Conservation (phyloP, 2,329 filamentous ascomycete species). For the Phialophora expanda region DNA sequence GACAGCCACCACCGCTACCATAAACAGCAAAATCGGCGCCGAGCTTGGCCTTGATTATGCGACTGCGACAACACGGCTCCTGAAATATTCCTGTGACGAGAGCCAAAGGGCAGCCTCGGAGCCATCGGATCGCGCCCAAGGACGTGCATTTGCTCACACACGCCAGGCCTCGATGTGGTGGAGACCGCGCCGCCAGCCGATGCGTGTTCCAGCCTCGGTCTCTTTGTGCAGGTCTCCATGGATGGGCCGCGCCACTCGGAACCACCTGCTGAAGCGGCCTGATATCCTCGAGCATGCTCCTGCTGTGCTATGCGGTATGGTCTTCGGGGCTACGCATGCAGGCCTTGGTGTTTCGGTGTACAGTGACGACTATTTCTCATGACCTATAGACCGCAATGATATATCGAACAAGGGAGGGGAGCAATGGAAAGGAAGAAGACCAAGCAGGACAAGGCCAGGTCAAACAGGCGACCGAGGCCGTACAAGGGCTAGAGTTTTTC, state of each 20-base stretch:
- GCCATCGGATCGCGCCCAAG: neutral
- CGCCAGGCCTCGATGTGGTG: neutral
- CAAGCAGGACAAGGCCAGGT: neutral
- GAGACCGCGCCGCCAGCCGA: neutral
- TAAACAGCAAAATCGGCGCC: conserved; percentile 14
- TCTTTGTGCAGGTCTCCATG: neutral
- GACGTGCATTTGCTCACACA: neutral
- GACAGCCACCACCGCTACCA: conserved; percentile 13
- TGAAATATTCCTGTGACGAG: neutral
- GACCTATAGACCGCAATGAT: neutral
- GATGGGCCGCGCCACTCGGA: neutral
- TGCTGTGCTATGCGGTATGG: neutral
- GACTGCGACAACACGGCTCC: neutral
- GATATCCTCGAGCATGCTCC: neutral
- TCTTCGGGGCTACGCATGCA: neutral
- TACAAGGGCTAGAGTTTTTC: neutral
- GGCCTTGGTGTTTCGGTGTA: neutral
- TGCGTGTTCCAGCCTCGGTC: neutral
- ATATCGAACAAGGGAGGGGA: neutral
- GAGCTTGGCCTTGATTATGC: conserved; percentile 15
- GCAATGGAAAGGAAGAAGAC: neutral
- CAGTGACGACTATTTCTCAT: neutral
- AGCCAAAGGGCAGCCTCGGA: neutral
- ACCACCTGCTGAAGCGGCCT: neutral
- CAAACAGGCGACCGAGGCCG: neutral